Percentiles rank a stretch among this genome's conserved stretches.
These are phyloP conservation scores for Lactarius deliciosus DNA, from an alignment of 768 basidiomycete species.

Conservation along the genomic window DNA sequence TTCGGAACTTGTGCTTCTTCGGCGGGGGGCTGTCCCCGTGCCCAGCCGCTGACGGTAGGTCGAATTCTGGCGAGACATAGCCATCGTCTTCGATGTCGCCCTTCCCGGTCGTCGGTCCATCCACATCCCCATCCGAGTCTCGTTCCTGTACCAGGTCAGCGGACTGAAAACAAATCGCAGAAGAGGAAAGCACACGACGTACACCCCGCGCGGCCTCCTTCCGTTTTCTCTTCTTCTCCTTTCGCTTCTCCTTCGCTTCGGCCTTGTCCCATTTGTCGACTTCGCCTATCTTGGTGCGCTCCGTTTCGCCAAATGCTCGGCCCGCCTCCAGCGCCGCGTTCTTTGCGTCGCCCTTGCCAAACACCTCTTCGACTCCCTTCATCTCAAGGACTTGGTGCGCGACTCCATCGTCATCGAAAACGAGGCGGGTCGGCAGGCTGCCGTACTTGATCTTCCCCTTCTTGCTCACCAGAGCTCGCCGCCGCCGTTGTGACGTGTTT, in stretches of 20 bases:
- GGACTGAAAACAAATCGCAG: background rate
- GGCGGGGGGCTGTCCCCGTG: constrained; percentile 34
- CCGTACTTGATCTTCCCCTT: constrained; percentile 64
- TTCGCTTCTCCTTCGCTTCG: constrained; percentile 82
- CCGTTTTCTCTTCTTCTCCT: constrained; percentile 89
- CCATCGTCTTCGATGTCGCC: constrained; percentile 52
- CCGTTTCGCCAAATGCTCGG: constrained; percentile 66
- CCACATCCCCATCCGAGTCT: constrained; percentile 32
- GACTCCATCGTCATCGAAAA: constrained; percentile 88
- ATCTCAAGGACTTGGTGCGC: constrained; percentile 84
- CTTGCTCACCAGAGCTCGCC: constrained; percentile 70
- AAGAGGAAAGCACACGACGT: constrained; percentile 3
- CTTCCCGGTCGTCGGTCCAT: constrained; percentile 39
- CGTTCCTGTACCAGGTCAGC: constrained; percentile 17
- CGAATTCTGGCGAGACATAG: constrained; percentile 71
- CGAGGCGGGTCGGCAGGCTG: constrained; percentile 64
- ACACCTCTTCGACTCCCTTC: constrained; percentile 66
- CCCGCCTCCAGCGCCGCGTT: constrained; percentile 64
- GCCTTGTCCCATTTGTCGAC: constrained; percentile 76
- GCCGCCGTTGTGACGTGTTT: constrained; percentile 85
- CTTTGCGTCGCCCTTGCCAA: constrained; percentile 57
- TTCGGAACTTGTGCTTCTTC: constrained; percentile 36
- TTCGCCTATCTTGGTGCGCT: constrained; percentile 67
- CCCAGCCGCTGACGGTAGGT: constrained; percentile 44
- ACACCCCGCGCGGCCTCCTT: constrained; percentile 66